Percentiles rank a stretch among this genome's conserved stretches.
Evolutionary conservation across 2,329 filamentous ascomycete genomes (phyloP).

Genomic region (Orbilia oligospora): DNA sequence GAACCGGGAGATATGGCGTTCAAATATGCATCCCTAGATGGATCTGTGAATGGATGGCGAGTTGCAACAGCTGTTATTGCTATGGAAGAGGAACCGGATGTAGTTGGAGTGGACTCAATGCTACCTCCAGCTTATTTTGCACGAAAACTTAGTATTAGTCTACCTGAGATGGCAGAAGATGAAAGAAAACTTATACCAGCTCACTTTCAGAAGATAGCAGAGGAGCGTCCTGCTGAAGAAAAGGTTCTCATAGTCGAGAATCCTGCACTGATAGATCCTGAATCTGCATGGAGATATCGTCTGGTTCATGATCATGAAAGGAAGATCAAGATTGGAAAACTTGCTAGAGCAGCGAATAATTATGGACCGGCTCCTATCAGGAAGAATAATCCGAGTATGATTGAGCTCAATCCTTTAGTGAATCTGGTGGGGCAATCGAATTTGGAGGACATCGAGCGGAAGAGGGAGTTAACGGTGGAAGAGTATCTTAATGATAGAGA

Average conservation of each 20-base stretch:
- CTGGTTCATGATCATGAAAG: conserved; percentile 14
- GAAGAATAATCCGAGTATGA: conserved; percentile 41
- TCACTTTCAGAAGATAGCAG: neutral
- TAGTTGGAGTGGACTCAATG: neutral
- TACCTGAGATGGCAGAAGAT: neutral
- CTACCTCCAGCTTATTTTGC: neutral
- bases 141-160: neutral
- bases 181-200: conserved; percentile 11
- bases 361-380: conserved; percentile 1
- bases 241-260: neutral
- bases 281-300: conserved; percentile 17
- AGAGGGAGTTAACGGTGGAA: conserved; percentile 5
- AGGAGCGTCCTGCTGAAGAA: conserved; percentile 1
- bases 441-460: conserved; percentile 31
- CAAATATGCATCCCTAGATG: conserved; percentile 13
- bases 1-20: conserved; percentile 37
- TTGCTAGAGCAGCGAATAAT: neutral
- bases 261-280: neutral
- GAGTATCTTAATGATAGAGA: conserved; percentile 34
- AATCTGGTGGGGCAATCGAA: conserved; percentile 4
- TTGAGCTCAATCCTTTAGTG: conserved; percentile 37
- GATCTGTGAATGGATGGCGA: conserved; percentile 10
- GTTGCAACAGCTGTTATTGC: conserved; percentile 21
- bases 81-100: conserved; percentile 14
- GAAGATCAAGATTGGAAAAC: conserved; percentile 39